phyloP scores from a whole-genome alignment of 305 asterid species.

The Fraxinus xanthoxyloides region DNA sequence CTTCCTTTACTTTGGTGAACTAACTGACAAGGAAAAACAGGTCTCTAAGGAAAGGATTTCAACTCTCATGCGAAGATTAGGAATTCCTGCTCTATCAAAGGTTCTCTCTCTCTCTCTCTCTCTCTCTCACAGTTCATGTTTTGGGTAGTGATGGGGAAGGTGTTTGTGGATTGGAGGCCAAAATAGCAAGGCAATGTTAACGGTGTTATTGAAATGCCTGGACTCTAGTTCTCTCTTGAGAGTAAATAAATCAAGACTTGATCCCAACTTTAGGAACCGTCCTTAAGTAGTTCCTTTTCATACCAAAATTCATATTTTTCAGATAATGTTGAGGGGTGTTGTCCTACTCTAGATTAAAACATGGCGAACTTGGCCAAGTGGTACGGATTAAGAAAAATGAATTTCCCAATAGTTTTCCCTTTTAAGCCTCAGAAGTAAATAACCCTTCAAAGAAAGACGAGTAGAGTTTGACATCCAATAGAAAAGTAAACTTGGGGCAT shows the following conservation, averaged over 20 bases:
- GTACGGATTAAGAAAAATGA: background rate
- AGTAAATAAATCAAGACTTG: background rate
- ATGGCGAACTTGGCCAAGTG: background rate
- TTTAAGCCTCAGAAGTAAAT: background rate
- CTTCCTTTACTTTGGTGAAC: conserved; percentile 62
- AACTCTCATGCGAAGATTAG: conserved; percentile 50
- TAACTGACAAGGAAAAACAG: conserved; percentile 53
- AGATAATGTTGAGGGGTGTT: background rate
- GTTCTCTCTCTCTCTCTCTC: conserved; percentile 37
- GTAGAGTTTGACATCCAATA: background rate
- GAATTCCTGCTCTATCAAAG: conserved; percentile 72
- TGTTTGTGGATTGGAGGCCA: background rate
- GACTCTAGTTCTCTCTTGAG: background rate
- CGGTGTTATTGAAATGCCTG: background rate
- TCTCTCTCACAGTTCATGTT: background rate
- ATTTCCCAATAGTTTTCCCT: background rate
- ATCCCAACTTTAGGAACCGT: background rate
- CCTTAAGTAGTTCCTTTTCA: background rate
- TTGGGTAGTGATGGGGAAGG: background rate
- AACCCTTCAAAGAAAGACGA: background rate
- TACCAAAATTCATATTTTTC: background rate
- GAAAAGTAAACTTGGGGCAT: background rate
- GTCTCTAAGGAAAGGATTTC: conserved; percentile 50
- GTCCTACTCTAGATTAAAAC: background rate
- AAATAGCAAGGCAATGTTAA: background rate